A percentile compares a stretch with the other conserved stretches of the same genome.
Evolutionary conservation across 2,329 filamentous ascomycete species (phyloP).

Genomic region (Chaetothyriales sp.): DNA sequence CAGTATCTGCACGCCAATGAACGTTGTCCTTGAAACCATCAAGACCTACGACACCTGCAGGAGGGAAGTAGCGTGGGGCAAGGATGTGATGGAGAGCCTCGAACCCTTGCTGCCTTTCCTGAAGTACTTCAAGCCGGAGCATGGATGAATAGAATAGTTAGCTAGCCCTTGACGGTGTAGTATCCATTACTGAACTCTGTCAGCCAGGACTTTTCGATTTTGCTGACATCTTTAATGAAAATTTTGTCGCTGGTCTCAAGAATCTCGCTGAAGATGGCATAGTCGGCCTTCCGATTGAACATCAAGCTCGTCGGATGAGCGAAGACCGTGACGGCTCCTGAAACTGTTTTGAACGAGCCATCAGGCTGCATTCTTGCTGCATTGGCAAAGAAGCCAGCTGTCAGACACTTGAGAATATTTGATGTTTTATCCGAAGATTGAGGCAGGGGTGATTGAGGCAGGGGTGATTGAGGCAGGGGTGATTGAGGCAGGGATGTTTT

Average conservation of each 20-base stretch:
- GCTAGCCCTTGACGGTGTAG: conserved; percentile 36
- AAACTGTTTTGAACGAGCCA: conserved; percentile 77
- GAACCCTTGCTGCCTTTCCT: background rate
- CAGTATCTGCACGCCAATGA: conserved; percentile 16
- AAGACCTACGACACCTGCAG: conserved; percentile 1
- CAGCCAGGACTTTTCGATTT: conserved; percentile 86
- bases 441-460: background rate
- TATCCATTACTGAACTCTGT: conserved; percentile 76
- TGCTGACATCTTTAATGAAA: conserved; percentile 83
- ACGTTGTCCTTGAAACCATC: conserved; percentile 18
- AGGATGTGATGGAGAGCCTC: background rate
- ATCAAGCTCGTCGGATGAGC: conserved; percentile 86
- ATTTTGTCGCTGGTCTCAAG: conserved; percentile 80
- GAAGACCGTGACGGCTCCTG: conserved; percentile 62
- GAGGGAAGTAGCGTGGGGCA: conserved; percentile 7
- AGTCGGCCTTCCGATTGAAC: conserved; percentile 93
- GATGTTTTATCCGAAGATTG: conserved; percentile 46
- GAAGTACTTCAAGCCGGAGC: background rate
- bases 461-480: conserved; percentile 24
- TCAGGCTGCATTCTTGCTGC: conserved; percentile 88
- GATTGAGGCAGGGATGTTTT: conserved; percentile 15
- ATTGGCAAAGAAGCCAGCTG: conserved; percentile 83
- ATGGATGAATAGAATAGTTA: background rate
- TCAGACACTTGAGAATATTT: conserved; percentile 69
- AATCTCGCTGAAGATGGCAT: conserved; percentile 90